Evolutionary conservation across 164 flowering plant genomes (phyloP).

Genomic region (Cinnamomum micranthum): DNA sequence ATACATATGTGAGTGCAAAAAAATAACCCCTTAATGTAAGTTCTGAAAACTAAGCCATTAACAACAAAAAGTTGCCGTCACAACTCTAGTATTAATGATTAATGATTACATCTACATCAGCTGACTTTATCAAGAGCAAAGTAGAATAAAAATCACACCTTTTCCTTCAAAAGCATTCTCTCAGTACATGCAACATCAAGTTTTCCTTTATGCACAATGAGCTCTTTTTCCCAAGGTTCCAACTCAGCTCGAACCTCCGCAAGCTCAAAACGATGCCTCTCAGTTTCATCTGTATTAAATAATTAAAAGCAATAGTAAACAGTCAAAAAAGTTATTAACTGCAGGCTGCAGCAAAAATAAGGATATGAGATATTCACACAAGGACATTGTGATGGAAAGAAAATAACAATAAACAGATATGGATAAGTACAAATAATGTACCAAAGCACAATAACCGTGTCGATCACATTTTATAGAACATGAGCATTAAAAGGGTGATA

Average conservation of each 20-base stretch:
- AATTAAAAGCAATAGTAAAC: neutral
- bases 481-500: too few species aligned
- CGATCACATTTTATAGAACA: too few species aligned
- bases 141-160: slow-evolving; percentile 39
- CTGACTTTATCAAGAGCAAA: neutral
- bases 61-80: too few species aligned
- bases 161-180: slow-evolving; percentile 68
- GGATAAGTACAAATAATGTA: neutral
- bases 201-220: slow-evolving; percentile 81
- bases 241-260: slow-evolving; percentile 69
- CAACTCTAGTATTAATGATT: too few species aligned
- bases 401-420: neutral
- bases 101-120: too few species aligned
- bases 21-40: too few species aligned
- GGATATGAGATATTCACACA: neutral
- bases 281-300: slow-evolving; percentile 67
- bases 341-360: neutral
- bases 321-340: neutral
- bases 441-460: neutral
- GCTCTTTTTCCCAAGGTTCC: slow-evolving; percentile 89
- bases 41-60: too few species aligned
- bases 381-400: neutral
- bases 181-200: slow-evolving; percentile 83
- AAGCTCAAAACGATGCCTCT: slow-evolving; percentile 66
- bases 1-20: too few species aligned